These are phyloP conservation scores for Saccharomycopsis babjevae DNA, from an alignment of 805 yeast genomes.

Conservation along the genomic window DNA sequence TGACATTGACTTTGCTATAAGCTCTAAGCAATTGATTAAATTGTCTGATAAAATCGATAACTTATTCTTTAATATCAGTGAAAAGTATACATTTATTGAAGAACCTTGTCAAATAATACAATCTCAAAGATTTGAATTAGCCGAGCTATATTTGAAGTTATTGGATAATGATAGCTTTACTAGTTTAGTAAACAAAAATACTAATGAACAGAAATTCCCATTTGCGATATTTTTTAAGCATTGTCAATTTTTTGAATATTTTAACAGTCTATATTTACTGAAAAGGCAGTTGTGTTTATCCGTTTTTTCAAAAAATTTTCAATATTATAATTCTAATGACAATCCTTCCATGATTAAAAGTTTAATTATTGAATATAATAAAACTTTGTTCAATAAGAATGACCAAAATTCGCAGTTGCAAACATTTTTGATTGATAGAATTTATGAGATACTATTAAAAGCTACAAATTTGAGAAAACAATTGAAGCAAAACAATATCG, in stretches of 20 bases:
- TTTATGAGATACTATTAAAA: not conserved
- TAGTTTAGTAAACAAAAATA: not conserved
- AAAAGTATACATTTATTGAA: not conserved
- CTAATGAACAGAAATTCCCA: not conserved
- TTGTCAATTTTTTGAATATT: not conserved
- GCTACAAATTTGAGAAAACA: not conserved
- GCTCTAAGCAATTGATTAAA: not conserved
- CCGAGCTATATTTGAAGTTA: not conserved
- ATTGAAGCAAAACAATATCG: not conserved
- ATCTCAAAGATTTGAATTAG: not conserved
- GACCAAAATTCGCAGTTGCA: not conserved
- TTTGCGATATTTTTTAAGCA: not conserved
- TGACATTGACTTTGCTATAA: not conserved
- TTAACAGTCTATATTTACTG: not conserved
- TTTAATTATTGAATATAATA: not conserved
- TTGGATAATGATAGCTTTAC: not conserved
- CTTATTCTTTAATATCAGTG: not conserved
- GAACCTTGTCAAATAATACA: not conserved
- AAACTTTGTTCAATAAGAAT: not conserved
- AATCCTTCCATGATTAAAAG: constrained; percentile 1
- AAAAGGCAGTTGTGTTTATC: not conserved
- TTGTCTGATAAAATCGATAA: not conserved
- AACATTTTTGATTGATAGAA: not conserved
- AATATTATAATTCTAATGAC: not conserved
- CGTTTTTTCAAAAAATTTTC: not conserved